A percentile compares a stretch with the other conserved stretches of the same genome.
These are phyloP conservation scores for Trypanosoma avium DNA, from an alignment of 208 protist genomes.

Conservation along the genomic window DNA sequence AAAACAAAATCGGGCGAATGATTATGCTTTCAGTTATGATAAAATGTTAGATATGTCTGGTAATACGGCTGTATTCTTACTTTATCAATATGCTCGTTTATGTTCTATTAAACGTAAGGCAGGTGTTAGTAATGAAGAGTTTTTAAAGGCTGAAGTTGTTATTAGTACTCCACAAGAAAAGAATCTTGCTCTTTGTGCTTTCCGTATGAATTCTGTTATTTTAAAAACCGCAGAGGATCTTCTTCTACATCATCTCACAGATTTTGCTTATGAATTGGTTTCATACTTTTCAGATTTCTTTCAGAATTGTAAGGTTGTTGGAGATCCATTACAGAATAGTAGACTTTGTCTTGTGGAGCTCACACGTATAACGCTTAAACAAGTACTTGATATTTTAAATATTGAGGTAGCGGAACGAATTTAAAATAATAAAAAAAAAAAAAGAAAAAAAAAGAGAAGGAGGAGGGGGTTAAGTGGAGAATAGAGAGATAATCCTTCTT, in stretches of 20 bases:
- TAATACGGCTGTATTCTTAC: slow-evolving; percentile 97
- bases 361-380: slow-evolving; percentile 85
- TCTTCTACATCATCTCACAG: slow-evolving; percentile 93
- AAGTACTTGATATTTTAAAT: slow-evolving; percentile 92
- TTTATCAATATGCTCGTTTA: slow-evolving; percentile 97
- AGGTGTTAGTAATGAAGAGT: slow-evolving; percentile 55
- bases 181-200: slow-evolving; percentile 76
- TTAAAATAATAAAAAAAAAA: slow-evolving; percentile 30
- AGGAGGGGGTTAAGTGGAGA: neutral
- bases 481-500: too few species aligned
- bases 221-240: slow-evolving; percentile 90
- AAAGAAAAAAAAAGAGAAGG: neutral
- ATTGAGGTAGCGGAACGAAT: slow-evolving; percentile 88
- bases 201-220: slow-evolving; percentile 90
- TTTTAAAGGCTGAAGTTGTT: slow-evolving; percentile 56
- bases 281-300: slow-evolving; percentile 96
- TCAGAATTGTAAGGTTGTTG: slow-evolving; percentile 90
- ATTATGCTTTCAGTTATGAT: slow-evolving; percentile 97
- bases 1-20: slow-evolving; percentile 88
- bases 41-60: slow-evolving; percentile 96
- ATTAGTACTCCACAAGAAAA: slow-evolving; percentile 83
- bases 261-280: slow-evolving; percentile 95
- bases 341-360: slow-evolving; percentile 92
- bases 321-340: slow-evolving; percentile 78
- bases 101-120: slow-evolving; percentile 94